Evolutionary conservation across 2,329 filamentous ascomycete species (phyloP), one percentile per base, ranked within the genome.

Genomic region (Fusarium verticillioides): DNA sequence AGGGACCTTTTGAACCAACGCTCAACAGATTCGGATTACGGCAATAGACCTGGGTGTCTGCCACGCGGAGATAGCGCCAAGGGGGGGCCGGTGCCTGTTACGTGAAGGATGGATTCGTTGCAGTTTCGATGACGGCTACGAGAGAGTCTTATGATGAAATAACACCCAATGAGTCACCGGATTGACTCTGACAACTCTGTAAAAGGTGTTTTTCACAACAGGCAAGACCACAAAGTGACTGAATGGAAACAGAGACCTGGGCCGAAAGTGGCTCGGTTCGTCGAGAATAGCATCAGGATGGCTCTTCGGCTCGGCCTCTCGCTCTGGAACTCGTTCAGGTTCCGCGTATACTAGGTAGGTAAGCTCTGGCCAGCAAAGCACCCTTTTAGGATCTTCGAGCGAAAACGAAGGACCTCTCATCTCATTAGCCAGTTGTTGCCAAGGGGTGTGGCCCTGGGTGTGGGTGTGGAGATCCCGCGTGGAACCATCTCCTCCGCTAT

Each of bases 11-110:
- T 49, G 50, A 54, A 53, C 53, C 16, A 43, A 30, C 26, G 18
- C 49, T 63, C 59, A 44, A 72, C 56, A 67, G 54, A 49, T 42
- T 65, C 72, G 72, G 72, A 59, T 63, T 56, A 74, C 72, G 72
- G 72, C 72, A 72, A 59, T 42, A 60, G 60, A 37, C 54, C 50
- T 50, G 57, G 54, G 34, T 61, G 52, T 60, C 63, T 65, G 56
- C 47, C 56, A 52, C 37, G 42, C 71, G 67, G 57, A 62, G 71
- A 72, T 60, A 56, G 59, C 46, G 57, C 47, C 60, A 71, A 50
- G 40, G 47, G 46, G 54, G 54, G 62, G 53, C 53, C 42, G 57
- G 66, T 50, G 30, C 46, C 50, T 60, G 34, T 32, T 49, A n/a
- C 13, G 21, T 19, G 46, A 37, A 43, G 39, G 53, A 56, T 50